Evolutionary conservation across 2,329 filamentous ascomycete genomes (phyloP).

Genomic region (Phaeomoniella chlamydospora): DNA sequence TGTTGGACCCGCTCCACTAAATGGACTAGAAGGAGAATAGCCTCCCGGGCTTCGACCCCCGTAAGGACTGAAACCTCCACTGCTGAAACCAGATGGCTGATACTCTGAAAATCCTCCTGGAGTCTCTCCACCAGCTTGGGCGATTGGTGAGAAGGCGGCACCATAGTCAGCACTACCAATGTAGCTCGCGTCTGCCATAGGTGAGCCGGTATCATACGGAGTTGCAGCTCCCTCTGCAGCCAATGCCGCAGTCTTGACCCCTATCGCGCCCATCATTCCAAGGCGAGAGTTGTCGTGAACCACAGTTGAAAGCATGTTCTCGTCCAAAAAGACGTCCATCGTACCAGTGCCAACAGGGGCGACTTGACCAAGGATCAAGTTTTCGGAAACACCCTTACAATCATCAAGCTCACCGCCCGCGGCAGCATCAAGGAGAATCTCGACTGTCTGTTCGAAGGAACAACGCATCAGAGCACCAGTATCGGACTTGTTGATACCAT

Average conservation of each 20-base stretch:
- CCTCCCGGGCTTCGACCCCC: conserved; percentile 48
- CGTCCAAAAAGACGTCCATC: conserved; percentile 85
- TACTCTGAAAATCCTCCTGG: conserved; percentile 48
- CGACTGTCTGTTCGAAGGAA: conserved; percentile 98
- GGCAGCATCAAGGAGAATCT: conserved; percentile 91
- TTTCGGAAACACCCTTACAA: conserved; percentile 95
- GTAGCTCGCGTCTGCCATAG: conserved; percentile 44
- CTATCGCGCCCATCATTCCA: conserved; percentile 67
- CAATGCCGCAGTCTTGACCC: conserved; percentile 38
- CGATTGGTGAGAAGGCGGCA: conserved; percentile 57
- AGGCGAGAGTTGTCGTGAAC: conserved; percentile 83
- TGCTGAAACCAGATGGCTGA: conserved; percentile 52
- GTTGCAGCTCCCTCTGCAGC: conserved; percentile 73
- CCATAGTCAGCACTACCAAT: conserved; percentile 50
- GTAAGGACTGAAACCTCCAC: conserved; percentile 53
- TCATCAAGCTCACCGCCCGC: conserved; percentile 92
- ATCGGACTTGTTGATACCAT: conserved; percentile 96
- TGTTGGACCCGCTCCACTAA: conserved; percentile 52
- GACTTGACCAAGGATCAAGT: conserved; percentile 94
- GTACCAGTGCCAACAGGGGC: conserved; percentile 95
- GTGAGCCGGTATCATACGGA: conserved; percentile 68
- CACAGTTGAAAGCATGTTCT: conserved; percentile 88
- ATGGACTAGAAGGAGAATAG: conserved; percentile 59
- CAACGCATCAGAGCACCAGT: conserved; percentile 98
- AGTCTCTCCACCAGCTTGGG: conserved; percentile 49